These are phyloP conservation scores for Diplogelasinospora grovesii DNA, from an alignment of 495 filamentous ascomycete genomes.

Conservation along the genomic window DNA sequence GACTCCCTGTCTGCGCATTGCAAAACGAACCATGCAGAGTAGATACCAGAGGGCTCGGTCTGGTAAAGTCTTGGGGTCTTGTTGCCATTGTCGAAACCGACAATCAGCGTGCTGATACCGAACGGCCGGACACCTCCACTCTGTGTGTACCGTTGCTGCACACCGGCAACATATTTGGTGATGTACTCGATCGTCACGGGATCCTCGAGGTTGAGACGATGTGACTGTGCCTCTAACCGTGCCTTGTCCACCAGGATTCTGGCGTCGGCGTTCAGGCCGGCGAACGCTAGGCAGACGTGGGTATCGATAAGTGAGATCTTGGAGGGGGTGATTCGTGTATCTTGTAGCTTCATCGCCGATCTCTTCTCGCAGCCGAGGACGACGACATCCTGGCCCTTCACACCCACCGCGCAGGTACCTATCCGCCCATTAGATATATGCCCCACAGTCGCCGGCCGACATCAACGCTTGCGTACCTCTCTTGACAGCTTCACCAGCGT, in stretches of 20 bases:
- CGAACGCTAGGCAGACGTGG: conserved; percentile 94
- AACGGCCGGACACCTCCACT: conserved; percentile 95
- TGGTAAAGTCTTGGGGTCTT: conserved; percentile 83
- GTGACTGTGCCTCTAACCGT: conserved; percentile 90
- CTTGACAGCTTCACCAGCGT: conserved; percentile 97
- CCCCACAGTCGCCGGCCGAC: conserved; percentile 1
- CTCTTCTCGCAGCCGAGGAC: conserved; percentile 97
- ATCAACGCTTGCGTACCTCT: conserved; percentile 54
- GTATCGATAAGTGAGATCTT: conserved; percentile 94
- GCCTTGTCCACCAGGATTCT: conserved; percentile 97
- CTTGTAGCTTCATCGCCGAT: conserved; percentile 98
- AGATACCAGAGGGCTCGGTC: conserved; percentile 97
- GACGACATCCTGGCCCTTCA: conserved; percentile 91
- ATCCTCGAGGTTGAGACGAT: conserved; percentile 97
- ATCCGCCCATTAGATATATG: too few relatives aligned
- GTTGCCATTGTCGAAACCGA: conserved; percentile 92
- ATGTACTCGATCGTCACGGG: conserved; percentile 98
- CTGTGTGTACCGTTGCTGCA: conserved; percentile 98
- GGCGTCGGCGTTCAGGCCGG: conserved; percentile 94
- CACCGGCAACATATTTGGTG: conserved; percentile 94
- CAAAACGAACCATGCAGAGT: conserved; percentile 82
- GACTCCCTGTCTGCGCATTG: too few relatives aligned
- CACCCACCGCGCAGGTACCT: conserved; percentile 97
- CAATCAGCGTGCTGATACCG: conserved; percentile 93
- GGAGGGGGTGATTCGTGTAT: conserved; percentile 96